Conservation (phyloP, 768 basidiomycete species). For the Termitomyces sp. region DNA sequence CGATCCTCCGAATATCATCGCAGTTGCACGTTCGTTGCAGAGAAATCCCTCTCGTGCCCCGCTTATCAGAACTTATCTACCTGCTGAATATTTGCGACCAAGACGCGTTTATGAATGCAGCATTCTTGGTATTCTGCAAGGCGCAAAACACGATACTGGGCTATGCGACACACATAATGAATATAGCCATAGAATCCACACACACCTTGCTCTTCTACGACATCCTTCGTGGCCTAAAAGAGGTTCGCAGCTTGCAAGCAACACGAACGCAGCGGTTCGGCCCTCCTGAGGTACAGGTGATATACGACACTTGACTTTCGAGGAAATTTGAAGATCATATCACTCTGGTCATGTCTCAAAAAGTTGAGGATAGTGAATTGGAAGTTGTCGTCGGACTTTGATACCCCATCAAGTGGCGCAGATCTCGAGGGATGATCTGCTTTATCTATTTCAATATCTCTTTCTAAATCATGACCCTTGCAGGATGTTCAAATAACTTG, state of each 20-base stretch:
- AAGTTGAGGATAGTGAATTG: neutral
- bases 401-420: neutral
- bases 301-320: constrained; percentile 1
- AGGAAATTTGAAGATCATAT: constrained; percentile 1
- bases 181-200: neutral
- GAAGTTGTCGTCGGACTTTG: neutral
- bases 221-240: constrained; percentile 1
- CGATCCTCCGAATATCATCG: neutral
- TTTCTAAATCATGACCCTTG: neutral
- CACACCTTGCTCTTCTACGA: neutral
- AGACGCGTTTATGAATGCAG: neutral
- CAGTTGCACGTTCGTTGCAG: constrained; percentile 5
- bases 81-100: neutral
- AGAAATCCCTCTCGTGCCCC: neutral
- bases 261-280: neutral
- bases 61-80: constrained; percentile 4
- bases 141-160: constrained; percentile 7
- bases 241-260: neutral
- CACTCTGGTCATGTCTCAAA: constrained; percentile 4
- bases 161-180: neutral
- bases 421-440: neutral
- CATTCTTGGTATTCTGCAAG: constrained; percentile 2
- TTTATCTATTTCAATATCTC: neutral
- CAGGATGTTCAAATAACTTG: neutral
- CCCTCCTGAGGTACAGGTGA: neutral